phyloP scores from a whole-genome alignment of 495 filamentous ascomycete genomes.

The Baudoinia panamericana region DNA sequence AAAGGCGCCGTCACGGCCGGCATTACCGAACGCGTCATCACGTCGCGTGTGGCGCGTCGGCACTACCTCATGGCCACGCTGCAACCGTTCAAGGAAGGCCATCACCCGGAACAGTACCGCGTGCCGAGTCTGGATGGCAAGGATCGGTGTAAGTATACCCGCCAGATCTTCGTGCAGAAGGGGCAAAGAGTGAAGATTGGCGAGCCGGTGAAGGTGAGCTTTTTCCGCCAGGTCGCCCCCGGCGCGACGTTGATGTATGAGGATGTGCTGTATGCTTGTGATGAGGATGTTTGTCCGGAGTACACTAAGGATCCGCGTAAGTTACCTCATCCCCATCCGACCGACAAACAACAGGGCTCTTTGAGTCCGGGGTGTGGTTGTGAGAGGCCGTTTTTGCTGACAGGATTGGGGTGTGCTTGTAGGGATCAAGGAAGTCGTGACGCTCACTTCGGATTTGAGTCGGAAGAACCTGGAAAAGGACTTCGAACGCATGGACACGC shows the following conservation, averaged over 20 bases:
- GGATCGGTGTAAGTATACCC: conserved; percentile 96
- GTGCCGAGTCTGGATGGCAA: conserved; percentile 94
- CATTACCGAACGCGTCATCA: conserved; percentile 93
- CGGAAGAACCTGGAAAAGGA: conserved; percentile 98
- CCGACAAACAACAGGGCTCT: no score
- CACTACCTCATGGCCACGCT: conserved; percentile 99
- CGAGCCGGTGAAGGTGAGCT: conserved; percentile 96
- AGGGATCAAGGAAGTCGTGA: conserved; percentile 99
- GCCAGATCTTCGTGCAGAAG: conserved; percentile 98
- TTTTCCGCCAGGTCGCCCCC: conserved; percentile 95
- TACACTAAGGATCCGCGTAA: conserved; percentile 99
- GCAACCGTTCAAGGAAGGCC: conserved; percentile 96
- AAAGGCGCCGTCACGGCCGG: conserved; percentile 72
- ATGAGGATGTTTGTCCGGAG: conserved; percentile 94
- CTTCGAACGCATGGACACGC: conserved; percentile 98
- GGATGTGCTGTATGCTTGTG: conserved; percentile 95
- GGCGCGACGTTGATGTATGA: conserved; percentile 99
- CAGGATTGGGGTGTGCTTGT: background rate
- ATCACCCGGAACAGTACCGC: conserved; percentile 94
- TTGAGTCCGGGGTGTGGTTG: no score
- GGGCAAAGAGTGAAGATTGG: conserved; percentile 98
- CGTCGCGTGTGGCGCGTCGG: conserved; percentile 90
- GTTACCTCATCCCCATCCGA: conserved; percentile 28
- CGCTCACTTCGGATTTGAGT: conserved; percentile 88
- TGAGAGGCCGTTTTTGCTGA: background rate